Evolutionary conservation across 2,329 filamentous ascomycete species (phyloP), one percentile per base, ranked within the genome.

Genomic region (Trichothecium sympodiale): DNA sequence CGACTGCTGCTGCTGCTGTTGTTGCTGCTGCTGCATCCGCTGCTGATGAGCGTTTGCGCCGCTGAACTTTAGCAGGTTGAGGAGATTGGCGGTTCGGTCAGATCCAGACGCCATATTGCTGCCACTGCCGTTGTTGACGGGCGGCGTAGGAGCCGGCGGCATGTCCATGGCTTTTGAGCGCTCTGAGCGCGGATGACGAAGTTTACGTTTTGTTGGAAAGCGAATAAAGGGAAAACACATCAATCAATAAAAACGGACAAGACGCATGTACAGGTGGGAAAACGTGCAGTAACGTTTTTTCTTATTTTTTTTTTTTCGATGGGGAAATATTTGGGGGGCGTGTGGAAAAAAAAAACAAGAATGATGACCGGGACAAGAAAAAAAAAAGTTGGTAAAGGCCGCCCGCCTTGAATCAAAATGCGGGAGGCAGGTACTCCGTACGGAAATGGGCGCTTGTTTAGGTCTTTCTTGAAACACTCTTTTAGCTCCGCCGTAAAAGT

Each of bases 61-160:
- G 43, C 66, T 74, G 47, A 75, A 77, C 61, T 78, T 78, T 52
- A 79, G 65, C 37, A 78, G 60, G 45, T 72, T 77, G 50, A 79
- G 58, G 46, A 79, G 51, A 44, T 69, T 73, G 38, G 66, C 60
- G 29, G 68, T 72, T 46, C 70, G 68, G 35, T 71, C 67, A 29
- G 53, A 51, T 37, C 55, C 56, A 35, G 57, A 54, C 4, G 53
- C 54, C 53, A 57, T 52, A 46, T 55, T 53, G 46, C 52, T 53
- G 42, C 37, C 43, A 17, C 38, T 41, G 18, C 36, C 20, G 35
- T 46, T 56, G 40, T 57, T 61, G 44, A 60, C 55, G 35, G 62
- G 62, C 42, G 62, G 62, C 49, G 65, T 69, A 39, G 67, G 69
- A 39, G 71, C 70, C 41, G 68, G 62, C 36, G 66, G 67, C 45